These are phyloP conservation scores for Pseudognaphalium luteoalbum DNA, from an alignment of 129 eudicot genomes.

Conservation along the genomic window DNA sequence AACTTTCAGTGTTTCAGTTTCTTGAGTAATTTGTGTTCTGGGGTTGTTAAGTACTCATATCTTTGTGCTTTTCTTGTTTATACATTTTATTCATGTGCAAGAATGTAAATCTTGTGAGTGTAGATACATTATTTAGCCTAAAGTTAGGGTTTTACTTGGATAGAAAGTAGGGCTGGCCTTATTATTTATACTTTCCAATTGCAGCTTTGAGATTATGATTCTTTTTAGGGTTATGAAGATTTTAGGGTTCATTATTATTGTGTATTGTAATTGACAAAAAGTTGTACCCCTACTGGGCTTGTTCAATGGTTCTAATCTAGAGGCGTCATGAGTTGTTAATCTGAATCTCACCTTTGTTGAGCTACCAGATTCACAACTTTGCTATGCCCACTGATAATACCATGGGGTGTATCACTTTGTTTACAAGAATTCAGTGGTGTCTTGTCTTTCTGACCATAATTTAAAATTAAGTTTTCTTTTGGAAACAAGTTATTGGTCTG, in stretches of 20 bases:
- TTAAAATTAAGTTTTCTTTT: background rate
- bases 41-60: background rate
- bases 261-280: constrained; percentile 4
- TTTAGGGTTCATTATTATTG: constrained; percentile 10
- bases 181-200: constrained; percentile 12
- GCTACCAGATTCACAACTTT: too few species aligned
- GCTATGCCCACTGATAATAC: too few species aligned
- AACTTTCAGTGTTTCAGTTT: constrained; percentile 22
- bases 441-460: background rate
- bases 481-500: background rate
- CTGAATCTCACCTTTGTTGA: too few species aligned
- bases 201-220: constrained; percentile 16
- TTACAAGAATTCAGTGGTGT: background rate
- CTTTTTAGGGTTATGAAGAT: background rate
- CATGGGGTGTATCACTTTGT: too few species aligned
- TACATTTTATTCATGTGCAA: constrained; percentile 15
- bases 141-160: constrained; percentile 47
- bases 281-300: background rate
- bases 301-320: background rate
- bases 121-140: background rate
- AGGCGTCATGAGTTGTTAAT: too few species aligned
- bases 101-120: constrained; percentile 5
- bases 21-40: background rate
- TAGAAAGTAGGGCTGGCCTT: constrained; percentile 7
- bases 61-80: constrained; percentile 11